Percentiles rank a stretch among this genome's conserved stretches.
phyloP scores from a whole-genome alignment of 2,329 filamentous ascomycete genomes.

The Diaporthe ampelina region DNA sequence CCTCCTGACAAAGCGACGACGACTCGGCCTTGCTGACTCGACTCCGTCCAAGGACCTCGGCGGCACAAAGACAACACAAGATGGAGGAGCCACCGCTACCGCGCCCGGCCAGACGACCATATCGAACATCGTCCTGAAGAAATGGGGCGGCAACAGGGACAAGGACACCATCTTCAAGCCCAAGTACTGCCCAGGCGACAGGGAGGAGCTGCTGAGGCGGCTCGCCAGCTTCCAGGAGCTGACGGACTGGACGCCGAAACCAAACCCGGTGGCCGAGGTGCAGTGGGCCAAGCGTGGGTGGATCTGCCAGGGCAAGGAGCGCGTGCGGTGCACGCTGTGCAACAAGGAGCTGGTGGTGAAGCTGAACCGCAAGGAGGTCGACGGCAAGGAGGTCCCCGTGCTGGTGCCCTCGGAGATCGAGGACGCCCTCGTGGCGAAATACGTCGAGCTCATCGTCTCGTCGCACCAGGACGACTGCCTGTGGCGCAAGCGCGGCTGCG shows the following conservation, averaged over 20 bases:
- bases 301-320: constrained; percentile 86
- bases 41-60: constrained; percentile 51
- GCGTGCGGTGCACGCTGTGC: constrained; percentile 88
- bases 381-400: constrained; percentile 68
- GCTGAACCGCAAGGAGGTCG: constrained; percentile 72
- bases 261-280: constrained; percentile 86
- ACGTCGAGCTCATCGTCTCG: constrained; percentile 78
- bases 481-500: constrained; percentile 90
- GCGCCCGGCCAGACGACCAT: constrained; percentile 50
- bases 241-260: constrained; percentile 94
- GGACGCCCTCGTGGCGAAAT: constrained; percentile 81
- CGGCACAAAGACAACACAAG: background rate
- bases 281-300: constrained; percentile 96
- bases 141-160: constrained; percentile 52
- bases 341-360: constrained; percentile 87
- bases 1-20: constrained; percentile 66
- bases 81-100: background rate
- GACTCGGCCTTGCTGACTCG: constrained; percentile 60
- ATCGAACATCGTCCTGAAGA: constrained; percentile 58
- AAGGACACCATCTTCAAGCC: constrained; percentile 57
- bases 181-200: constrained; percentile 89
- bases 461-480: constrained; percentile 86
- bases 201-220: constrained; percentile 83
- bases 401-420: constrained; percentile 74
- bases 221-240: constrained; percentile 92